Evolutionary conservation across 495 filamentous ascomycete genomes (phyloP), one percentile per base, ranked within the genome.

Genomic region (Aspergillus indologenus): DNA sequence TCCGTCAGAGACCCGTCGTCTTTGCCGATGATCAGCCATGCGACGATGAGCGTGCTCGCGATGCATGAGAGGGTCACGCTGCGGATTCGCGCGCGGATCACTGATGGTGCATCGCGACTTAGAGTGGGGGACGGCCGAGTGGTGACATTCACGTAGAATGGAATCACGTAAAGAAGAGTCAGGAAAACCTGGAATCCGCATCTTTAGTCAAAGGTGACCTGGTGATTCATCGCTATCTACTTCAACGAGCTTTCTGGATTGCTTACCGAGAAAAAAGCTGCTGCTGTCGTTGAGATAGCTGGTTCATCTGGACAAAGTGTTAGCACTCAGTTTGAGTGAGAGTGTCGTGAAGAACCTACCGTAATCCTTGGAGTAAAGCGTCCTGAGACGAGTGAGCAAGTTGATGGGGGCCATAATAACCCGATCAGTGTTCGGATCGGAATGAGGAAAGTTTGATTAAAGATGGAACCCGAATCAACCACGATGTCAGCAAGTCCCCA

Each of bases 41-140:
- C 68, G 3, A 92, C 90, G 31, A 81, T 67, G 18, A 78, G 22
- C 18, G 83, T 80, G 72, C 84, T 84, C 52, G 84, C 53, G 58
- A 86, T 60, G 68, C 88, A 90, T 15, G 90, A 88, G 49, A 87
- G 55, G 3, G 82, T 85, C 65, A 96, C 94, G 45, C 85, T 85
- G 54, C 88, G 80, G 67, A 96, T 88, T 63, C 94, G 86, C 59
- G 90, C 87, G 52, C 87, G 89, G 73, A 98, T 96, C 19, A 95
- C 92, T 9, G 87, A 88, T 19, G 94, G 91, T 20, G 89, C 85
- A 82, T 98, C 93, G 57, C 94, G 87, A 54, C 89, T 88, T 19
- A 96, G 83, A 53, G 80, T 84, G n/a, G 84, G 82, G 1, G 90
- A 91, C 3, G 92, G 92, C 19, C 92, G 87, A 6, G 92, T 94